phyloP scores from a whole-genome alignment of 1,139 yeast species.

The Saccharomycopsis hybrid region DNA sequence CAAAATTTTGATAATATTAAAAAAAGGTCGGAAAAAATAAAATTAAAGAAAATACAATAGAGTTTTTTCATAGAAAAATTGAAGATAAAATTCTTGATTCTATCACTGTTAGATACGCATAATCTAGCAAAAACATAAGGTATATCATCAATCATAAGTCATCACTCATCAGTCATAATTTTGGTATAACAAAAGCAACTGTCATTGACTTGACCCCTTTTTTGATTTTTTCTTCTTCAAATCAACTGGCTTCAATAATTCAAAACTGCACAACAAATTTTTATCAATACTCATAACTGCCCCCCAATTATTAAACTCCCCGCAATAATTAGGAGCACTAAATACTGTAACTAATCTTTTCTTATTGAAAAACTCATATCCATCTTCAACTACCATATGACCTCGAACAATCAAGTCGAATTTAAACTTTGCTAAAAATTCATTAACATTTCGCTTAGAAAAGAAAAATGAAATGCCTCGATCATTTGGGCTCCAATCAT shows the following conservation, averaged over 20 bases:
- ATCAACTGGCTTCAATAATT: slow-evolving; percentile 57
- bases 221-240: slow-evolving; percentile 1
- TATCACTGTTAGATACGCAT: too few species aligned
- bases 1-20: too few species aligned
- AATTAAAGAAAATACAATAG: too few species aligned
- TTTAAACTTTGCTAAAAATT: slow-evolving; percentile 61
- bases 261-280: slow-evolving; percentile 74
- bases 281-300: slow-evolving; percentile 84
- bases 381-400: slow-evolving; percentile 93
- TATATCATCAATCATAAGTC: too few species aligned
- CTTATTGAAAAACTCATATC: slow-evolving; percentile 78
- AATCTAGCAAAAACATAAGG: too few species aligned
- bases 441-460: slow-evolving; percentile 66
- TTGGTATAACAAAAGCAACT: too few species aligned
- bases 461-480: slow-evolving; percentile 83
- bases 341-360: slow-evolving; percentile 76
- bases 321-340: slow-evolving; percentile 88
- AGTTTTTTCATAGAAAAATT: too few species aligned
- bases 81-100: too few species aligned
- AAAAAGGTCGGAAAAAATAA: too few species aligned
- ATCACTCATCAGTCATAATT: too few species aligned
- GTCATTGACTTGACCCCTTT: too few species aligned
- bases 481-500: slow-evolving; percentile 77
- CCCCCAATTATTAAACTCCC: slow-evolving; percentile 87
- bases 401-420: slow-evolving; percentile 81